These are phyloP conservation scores for Sporothrix schenckii DNA, from an alignment of 2,329 filamentous ascomycete genomes.

Conservation along the genomic window DNA sequence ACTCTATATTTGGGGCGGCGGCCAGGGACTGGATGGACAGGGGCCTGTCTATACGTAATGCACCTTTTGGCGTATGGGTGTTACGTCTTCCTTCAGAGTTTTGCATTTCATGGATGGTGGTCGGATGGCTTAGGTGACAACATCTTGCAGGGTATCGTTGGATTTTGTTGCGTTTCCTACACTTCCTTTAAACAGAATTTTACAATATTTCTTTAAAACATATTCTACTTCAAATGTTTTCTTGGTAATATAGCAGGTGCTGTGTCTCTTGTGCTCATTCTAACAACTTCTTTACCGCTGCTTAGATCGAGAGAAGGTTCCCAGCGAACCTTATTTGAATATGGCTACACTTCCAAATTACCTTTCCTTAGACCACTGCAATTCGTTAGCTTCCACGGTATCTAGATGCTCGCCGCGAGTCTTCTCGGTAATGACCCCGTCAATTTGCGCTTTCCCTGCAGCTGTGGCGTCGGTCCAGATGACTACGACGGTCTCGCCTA, in stretches of 20 bases:
- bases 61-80: conserved; percentile 16
- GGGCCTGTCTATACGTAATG: not conserved
- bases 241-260: no score
- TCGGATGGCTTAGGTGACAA: not conserved
- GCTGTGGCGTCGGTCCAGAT: conserved; percentile 30
- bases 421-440: conserved; percentile 38
- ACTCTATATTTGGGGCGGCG: not conserved
- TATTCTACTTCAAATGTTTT: not conserved
- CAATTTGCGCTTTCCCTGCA: conserved; percentile 41
- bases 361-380: not conserved
- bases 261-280: no score
- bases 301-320: no score
- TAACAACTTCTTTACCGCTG: no score
- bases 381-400: not conserved
- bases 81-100: not conserved
- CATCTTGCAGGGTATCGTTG: not conserved
- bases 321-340: no score
- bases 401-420: conserved; percentile 22
- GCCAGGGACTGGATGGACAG: not conserved
- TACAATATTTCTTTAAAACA: not conserved
- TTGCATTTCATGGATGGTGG: not conserved
- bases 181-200: not conserved
- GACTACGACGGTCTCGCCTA: conserved; percentile 46
- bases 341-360: not conserved
- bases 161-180: not conserved